Conservation (phyloP, 1,284 basidiomycete species). For the Cryptococcus floricola region DNA sequence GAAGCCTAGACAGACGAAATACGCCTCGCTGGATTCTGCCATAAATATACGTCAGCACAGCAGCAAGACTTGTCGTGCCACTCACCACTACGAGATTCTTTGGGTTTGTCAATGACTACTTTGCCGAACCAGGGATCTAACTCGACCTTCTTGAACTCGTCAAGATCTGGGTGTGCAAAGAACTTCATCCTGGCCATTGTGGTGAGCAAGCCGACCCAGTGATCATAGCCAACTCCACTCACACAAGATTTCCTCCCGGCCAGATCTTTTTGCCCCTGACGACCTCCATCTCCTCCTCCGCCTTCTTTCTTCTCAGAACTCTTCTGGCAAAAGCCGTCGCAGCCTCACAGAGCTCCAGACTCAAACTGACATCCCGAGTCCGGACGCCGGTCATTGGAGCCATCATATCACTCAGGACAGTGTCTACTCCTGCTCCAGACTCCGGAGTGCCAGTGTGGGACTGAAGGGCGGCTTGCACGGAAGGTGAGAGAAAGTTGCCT, state of each 20-base stretch:
- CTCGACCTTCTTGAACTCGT: slow-evolving; percentile 36
- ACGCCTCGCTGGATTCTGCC: slow-evolving; percentile 47
- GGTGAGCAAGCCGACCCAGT: background rate
- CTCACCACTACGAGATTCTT: slow-evolving; percentile 40
- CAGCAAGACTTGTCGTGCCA: background rate
- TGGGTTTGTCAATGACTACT: slow-evolving; percentile 45
- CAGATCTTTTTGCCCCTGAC: slow-evolving; percentile 17
- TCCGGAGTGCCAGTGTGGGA: background rate
- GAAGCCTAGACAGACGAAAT: slow-evolving; percentile 48
- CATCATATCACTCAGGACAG: slow-evolving; percentile 52
- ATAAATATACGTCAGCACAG: background rate
- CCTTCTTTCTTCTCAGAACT: slow-evolving; percentile 1
- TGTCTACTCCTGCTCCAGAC: slow-evolving; percentile 33
- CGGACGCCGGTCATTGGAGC: slow-evolving; percentile 47
- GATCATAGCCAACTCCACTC: slow-evolving; percentile 12
- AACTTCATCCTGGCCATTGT: slow-evolving; percentile 36
- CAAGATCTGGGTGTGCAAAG: slow-evolving; percentile 46
- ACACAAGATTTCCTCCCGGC: slow-evolving; percentile 45
- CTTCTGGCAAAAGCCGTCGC: slow-evolving; percentile 42
- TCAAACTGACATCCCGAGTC: slow-evolving; percentile 41
- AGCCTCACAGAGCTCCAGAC: slow-evolving; percentile 43
- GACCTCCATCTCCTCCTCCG: slow-evolving; percentile 6
- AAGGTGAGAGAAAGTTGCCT: slow-evolving; percentile 67
- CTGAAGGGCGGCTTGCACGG: slow-evolving; percentile 42
- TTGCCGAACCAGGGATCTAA: slow-evolving; percentile 41